These are phyloP conservation scores for Oryza meyeriana DNA, from an alignment of 176 grass and related monocot genomes.

Conservation along the genomic window DNA sequence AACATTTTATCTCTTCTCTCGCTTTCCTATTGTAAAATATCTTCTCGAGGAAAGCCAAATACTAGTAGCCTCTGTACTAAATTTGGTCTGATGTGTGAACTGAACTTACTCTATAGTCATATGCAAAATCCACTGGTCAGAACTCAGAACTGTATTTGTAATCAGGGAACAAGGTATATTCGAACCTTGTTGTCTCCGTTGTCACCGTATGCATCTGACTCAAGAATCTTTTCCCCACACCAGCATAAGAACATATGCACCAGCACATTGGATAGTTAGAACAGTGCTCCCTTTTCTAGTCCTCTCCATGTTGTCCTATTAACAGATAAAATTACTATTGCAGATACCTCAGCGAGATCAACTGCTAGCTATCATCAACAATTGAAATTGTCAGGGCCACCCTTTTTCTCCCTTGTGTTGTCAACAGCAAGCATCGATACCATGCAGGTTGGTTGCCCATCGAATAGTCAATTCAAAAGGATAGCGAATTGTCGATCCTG, in stretches of 20 bases:
- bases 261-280: not conserved
- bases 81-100: not conserved
- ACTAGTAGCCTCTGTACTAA: not conserved
- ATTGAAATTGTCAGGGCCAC: not conserved
- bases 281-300: not conserved
- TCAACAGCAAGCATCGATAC: not conserved
- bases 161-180: slow-evolving; percentile 6
- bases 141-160: not conserved
- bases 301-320: slow-evolving; percentile 3
- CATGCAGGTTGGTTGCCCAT: not conserved
- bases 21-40: not conserved
- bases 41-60: not conserved
- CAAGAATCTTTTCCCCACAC: not conserved
- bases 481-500: not conserved
- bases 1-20: not conserved
- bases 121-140: not conserved
- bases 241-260: slow-evolving; percentile 23
- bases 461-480: not conserved
- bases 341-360: slow-evolving; percentile 6
- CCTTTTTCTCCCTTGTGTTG: not conserved
- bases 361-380: not conserved
- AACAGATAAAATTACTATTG: not conserved
- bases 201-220: not conserved
- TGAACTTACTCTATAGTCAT: not conserved
- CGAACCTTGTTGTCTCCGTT: not conserved